phyloP scores from a whole-genome alignment of 2,329 filamentous ascomycete genomes.

The Paecilomyces fulvus region DNA sequence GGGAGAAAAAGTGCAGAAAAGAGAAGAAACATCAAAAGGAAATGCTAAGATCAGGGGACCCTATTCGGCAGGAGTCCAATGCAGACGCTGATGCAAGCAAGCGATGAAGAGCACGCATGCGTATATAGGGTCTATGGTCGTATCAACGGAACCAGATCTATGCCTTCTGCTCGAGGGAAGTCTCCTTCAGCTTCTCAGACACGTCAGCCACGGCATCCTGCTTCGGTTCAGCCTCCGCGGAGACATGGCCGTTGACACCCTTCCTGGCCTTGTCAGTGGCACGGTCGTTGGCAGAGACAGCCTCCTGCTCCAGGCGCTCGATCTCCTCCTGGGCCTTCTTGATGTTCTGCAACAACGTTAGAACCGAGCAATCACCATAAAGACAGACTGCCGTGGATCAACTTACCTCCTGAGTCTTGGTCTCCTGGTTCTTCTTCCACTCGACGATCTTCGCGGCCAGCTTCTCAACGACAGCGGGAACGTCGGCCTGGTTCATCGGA shows the following conservation, averaged over 20 bases:
- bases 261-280: slow-evolving; percentile 47
- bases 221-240: slow-evolving; percentile 45
- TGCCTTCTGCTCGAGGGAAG: slow-evolving; percentile 50
- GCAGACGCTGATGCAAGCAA: not conserved
- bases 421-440: slow-evolving; percentile 86
- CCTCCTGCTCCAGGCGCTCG: slow-evolving; percentile 69
- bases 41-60: not conserved
- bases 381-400: not conserved
- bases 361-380: slow-evolving; percentile 5
- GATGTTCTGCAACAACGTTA: slow-evolving; percentile 62
- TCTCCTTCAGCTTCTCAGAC: slow-evolving; percentile 51
- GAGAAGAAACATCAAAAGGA: not conserved
- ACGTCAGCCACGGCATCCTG: slow-evolving; percentile 53
- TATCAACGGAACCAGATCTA: slow-evolving; percentile 9
- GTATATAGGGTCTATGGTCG: slow-evolving; percentile 3
- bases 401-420: slow-evolving; percentile 82
- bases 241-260: slow-evolving; percentile 45
- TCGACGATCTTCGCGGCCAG: slow-evolving; percentile 81
- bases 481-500: slow-evolving; percentile 75
- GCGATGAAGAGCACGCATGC: slow-evolving; percentile 1
- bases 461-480: slow-evolving; percentile 74
- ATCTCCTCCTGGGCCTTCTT: slow-evolving; percentile 96
- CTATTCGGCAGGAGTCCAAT: not conserved
- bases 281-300: slow-evolving; percentile 44
- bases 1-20: not conserved